Evolutionary conservation across 371 early-diverging fungal species (phyloP), one percentile per base, ranked within the genome.

Genomic region (Saksenaea oblongispora): DNA sequence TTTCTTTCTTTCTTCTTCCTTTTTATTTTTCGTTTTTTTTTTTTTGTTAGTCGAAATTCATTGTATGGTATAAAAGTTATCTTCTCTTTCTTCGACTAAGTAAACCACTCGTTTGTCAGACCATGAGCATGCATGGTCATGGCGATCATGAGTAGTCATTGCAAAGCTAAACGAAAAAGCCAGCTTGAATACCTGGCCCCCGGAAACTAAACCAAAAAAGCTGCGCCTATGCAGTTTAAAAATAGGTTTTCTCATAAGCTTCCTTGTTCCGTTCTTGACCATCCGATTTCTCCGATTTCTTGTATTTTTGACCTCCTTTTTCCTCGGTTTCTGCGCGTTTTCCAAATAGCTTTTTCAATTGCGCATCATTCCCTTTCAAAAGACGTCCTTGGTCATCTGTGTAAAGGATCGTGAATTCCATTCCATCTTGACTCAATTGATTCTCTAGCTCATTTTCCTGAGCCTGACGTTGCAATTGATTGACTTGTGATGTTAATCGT

Each of bases 401-500:
- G n/a, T 62, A 54, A n/a, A 27, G 35, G 22, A 55, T 34, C n/a
- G 35, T 54, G 37, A 62, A 15, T 9, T 63, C 62, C n/a, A 47
- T 24, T n/a, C 24, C 57, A 28, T 65, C 51, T 26, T 61, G 58
- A 26, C 24, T 37, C 17, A 26, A 37, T 1, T 34, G 24, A 4
- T 39, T 11, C 11, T n/a, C 15, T n/a, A 39, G 39, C 24, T 47
- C 51, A 22, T 56, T 31, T 24, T 64, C 27, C 9, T 62, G 63
- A 34, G 67, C 24, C 34, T 73, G 63, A 15, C 39, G 58, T 27
- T 71, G 65, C 17, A 78, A 53, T 18, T 71, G 63, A 24, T 64
- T 62, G 13, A 74, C 64, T 56, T 75, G 75, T 24, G 59, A 67
- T 35, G 68, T 78, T 4, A 75, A 42, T 14, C 65, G 68, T n/a